Base-by-base conservation (phyloP, 2,329 filamentous ascomycete genomes). In the Xenosphaeropsis pyriputrescens region DNA sequence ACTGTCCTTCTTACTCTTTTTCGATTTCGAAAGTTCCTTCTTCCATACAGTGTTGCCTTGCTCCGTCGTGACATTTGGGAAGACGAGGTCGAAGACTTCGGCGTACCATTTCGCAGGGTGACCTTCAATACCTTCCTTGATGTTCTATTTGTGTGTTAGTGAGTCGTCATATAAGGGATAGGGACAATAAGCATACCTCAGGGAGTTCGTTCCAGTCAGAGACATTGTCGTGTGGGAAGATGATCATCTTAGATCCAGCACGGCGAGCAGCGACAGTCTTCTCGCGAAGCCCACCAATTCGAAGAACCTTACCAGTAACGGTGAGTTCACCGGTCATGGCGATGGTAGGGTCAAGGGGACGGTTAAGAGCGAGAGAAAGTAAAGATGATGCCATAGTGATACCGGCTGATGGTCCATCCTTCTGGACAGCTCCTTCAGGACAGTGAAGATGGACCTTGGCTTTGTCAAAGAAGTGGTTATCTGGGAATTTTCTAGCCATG, bases 321-420 rank as follows among this genome's bases (percentile, higher is more conserved):
- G 93, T 98, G 45, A 98, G 67, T 61, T 98, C 91, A 45, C 91
- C 91, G 1, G 91, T 98, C 91, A 98, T 98, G 41, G 93, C 89
- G 48, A 96, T 78, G 1, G 84, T 85, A 6, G 89, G 85, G 53
- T 86, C 71, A 36, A 98, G 69, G 13, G 79, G 70, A 34, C 72
- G 70, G 47, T 94, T 75, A 30, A 96, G 64, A 7, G 85, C 89
- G 43, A 98, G 66, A 37, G 82, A 89, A 36, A 98, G 67, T 50
- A 98, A 62, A 41, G 83, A 86, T 6, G 86, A 93, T n/a, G 91
- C 82, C 91, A 98, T 98, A 6, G 91, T 98, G 53, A 98, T 91
- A 56, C 91, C 91, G 15, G 91, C 91, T 35, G 81, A 88, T 4
- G 84, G 84, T 0, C 82, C 91, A 55, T 98, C 91, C 62, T 98